These are phyloP conservation scores for Pseudozyma tsukubaensis DNA, from an alignment of 1,284 basidiomycete genomes.

Conservation along the genomic window DNA sequence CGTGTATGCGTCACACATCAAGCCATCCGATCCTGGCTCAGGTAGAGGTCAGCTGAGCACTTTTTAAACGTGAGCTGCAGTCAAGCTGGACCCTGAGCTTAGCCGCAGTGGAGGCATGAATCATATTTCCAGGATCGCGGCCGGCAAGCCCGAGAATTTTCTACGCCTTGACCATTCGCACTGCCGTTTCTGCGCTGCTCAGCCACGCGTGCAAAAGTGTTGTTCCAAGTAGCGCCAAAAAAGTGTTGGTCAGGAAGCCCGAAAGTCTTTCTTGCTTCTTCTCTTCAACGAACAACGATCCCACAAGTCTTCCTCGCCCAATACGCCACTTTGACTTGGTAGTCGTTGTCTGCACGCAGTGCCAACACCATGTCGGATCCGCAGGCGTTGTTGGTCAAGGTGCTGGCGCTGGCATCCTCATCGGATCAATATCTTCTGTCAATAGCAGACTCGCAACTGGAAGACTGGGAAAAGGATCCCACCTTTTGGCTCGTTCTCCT, in stretches of 20 bases:
- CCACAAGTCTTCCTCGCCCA: background rate
- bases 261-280: background rate
- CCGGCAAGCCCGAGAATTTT: constrained; percentile 14
- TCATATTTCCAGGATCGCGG: constrained; percentile 1
- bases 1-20: too few species aligned
- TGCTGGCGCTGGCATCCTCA: constrained; percentile 45
- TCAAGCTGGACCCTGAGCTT: constrained; percentile 35
- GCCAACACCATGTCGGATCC: constrained; percentile 27
- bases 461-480: constrained; percentile 57
- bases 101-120: constrained; percentile 13
- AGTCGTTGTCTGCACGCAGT: background rate
- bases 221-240: too few species aligned
- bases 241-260: too few species aligned
- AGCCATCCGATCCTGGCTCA: too few species aligned
- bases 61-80: too few species aligned
- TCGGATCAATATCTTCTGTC: constrained; percentile 34
- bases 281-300: background rate
- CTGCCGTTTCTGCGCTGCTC: constrained; percentile 5
- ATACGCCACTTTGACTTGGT: background rate
- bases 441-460: constrained; percentile 47
- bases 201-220: background rate
- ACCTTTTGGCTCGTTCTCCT: constrained; percentile 58
- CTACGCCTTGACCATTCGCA: background rate
- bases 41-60: constrained; percentile 12
- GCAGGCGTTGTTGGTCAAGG: constrained; percentile 37